These are phyloP conservation scores for Eucalyptus fibrosa DNA, from an alignment of 345 rosid genomes.

Conservation along the genomic window DNA sequence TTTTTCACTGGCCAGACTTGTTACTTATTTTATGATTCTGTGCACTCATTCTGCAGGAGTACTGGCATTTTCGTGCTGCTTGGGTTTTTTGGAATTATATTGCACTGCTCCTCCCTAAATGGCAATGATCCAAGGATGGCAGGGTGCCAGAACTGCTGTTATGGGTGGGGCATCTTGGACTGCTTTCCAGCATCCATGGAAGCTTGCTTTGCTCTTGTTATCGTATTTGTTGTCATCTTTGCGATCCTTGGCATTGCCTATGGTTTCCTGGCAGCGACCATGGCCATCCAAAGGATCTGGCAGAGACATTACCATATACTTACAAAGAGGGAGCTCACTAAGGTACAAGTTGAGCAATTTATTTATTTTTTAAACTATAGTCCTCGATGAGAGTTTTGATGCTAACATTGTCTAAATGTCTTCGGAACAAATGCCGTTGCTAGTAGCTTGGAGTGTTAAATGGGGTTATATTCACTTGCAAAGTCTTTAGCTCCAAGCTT, in stretches of 20 bases:
- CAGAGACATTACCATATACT: slow-evolving; percentile 95
- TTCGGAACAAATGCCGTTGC: not conserved
- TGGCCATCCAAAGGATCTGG: slow-evolving; percentile 95
- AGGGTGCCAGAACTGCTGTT: slow-evolving; percentile 93
- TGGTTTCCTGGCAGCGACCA: slow-evolving; percentile 89
- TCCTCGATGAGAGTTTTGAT: not conserved
- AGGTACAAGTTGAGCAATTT: slow-evolving; percentile 16
- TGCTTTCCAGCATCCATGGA: slow-evolving; percentile 97
- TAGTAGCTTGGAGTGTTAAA: not conserved
- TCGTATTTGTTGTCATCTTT: slow-evolving; percentile 82
- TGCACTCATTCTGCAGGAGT: slow-evolving; percentile 36
- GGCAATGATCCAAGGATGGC: slow-evolving; percentile 82
- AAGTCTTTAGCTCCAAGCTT: not conserved
- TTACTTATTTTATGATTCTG: not conserved
- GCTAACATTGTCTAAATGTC: not conserved
- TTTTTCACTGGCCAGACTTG: not conserved
- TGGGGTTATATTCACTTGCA: not conserved
- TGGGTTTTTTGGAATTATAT: slow-evolving; percentile 78
- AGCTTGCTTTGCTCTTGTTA: slow-evolving; percentile 74
- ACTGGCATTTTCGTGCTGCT: slow-evolving; percentile 74
- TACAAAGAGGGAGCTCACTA: slow-evolving; percentile 81
- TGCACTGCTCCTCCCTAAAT: slow-evolving; percentile 79
- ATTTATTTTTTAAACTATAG: not conserved
- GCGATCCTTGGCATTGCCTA: slow-evolving; percentile 88
- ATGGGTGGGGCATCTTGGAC: slow-evolving; percentile 95